Conservation (phyloP, 305 asterid species). For the Solanum aculeatissimum region DNA sequence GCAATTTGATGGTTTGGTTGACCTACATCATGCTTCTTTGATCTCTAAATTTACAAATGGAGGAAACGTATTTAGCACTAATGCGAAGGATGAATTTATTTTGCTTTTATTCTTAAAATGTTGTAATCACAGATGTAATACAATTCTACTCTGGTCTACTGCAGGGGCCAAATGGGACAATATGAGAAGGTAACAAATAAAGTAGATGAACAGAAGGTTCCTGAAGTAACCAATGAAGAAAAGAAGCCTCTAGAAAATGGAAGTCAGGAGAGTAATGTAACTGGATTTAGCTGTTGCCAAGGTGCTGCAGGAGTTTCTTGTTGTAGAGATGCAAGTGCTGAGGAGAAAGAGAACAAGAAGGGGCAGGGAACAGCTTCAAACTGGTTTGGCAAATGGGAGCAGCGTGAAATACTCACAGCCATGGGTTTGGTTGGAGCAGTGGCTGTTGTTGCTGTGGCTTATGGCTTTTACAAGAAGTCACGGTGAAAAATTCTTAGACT, state of each 20-base stretch:
- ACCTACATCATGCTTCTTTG: not conserved
- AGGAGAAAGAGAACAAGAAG: constrained; percentile 30
- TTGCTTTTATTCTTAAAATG: not conserved
- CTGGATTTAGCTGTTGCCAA: constrained; percentile 66
- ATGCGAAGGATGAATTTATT: not conserved
- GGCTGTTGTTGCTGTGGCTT: constrained; percentile 64
- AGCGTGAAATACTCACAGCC: constrained; percentile 53
- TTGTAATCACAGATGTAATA: not conserved
- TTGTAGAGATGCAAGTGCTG: constrained; percentile 47
- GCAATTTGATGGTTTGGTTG: not conserved
- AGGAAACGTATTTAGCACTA: not conserved
- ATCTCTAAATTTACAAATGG: not conserved
- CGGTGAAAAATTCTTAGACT: constrained; percentile 15
- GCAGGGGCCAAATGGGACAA: constrained; percentile 86
- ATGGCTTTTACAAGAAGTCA: constrained; percentile 48
- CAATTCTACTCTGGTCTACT: not conserved
- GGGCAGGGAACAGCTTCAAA: constrained; percentile 19
- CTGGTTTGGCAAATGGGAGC: constrained; percentile 61
- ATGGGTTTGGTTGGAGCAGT: constrained; percentile 61
- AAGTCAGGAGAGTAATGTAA: constrained; percentile 17
- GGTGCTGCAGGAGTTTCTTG: constrained; percentile 71
- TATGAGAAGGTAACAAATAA: constrained; percentile 29
- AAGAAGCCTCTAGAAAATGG: constrained; percentile 30
- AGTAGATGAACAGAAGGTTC: constrained; percentile 29
- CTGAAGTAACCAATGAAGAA: constrained; percentile 34